These are phyloP conservation scores for Fusarium sarcochroum DNA, from an alignment of 2,329 filamentous ascomycete genomes.

Conservation along the genomic window DNA sequence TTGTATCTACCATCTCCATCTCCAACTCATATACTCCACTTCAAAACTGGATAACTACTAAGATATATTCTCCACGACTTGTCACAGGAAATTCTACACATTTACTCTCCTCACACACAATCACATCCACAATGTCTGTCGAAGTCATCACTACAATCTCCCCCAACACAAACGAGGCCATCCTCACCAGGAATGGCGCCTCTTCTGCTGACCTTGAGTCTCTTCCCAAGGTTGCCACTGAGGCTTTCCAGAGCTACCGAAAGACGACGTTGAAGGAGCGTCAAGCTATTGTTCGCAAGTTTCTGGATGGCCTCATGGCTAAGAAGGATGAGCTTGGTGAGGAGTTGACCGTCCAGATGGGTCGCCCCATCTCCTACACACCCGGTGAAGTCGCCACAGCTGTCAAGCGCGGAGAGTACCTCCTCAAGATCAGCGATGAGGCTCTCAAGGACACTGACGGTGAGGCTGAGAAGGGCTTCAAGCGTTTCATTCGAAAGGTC, in stretches of 20 bases:
- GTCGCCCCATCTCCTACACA: constrained; percentile 89
- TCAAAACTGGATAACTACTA: constrained; percentile 30
- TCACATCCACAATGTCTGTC: constrained; percentile 66
- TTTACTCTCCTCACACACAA: constrained; percentile 10
- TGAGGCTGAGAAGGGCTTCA: constrained; percentile 89
- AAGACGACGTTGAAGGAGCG: constrained; percentile 81
- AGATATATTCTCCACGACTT: constrained; percentile 28
- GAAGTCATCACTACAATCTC: constrained; percentile 85
- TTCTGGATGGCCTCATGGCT: constrained; percentile 77
- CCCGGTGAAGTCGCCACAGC: constrained; percentile 88
- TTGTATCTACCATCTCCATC: constrained; percentile 18
- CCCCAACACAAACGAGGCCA: constrained; percentile 86
- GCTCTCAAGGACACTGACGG: constrained; percentile 84
- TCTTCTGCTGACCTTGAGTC: constrained; percentile 77
- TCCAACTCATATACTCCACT: constrained; percentile 44
- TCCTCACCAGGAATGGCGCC: constrained; percentile 83
- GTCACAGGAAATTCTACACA: constrained; percentile 8
- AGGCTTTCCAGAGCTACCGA: constrained; percentile 83
- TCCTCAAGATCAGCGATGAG: constrained; percentile 86
- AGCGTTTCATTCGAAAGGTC: constrained; percentile 88
- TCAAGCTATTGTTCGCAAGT: constrained; percentile 84
- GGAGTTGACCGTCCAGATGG: constrained; percentile 96
- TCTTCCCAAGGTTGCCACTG: constrained; percentile 79
- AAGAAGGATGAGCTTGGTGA: constrained; percentile 84
- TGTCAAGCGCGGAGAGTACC: constrained; percentile 85